Percentiles rank a stretch among this genome's conserved stretches.
Conservation (phyloP, 306 rosid species). For the Malus sylvestris region DNA sequence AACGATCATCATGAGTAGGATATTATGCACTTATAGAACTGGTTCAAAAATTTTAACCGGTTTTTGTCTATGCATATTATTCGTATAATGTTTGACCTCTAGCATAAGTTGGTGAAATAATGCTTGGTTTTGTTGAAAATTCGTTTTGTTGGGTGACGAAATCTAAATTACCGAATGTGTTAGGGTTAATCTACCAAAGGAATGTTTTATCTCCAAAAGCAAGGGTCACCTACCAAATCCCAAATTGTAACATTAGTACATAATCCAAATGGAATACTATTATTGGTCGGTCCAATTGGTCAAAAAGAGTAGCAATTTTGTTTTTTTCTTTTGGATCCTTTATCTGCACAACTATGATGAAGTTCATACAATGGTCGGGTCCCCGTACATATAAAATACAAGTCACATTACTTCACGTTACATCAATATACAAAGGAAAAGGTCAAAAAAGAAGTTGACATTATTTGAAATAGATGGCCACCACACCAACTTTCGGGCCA, state of each 20-base stretch:
- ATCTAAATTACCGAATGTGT: neutral
- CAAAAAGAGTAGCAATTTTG: neutral
- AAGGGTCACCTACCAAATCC: neutral
- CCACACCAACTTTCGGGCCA: neutral
- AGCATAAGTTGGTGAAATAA: neutral
- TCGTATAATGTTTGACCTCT: slow-evolving; percentile 2
- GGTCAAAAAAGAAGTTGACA: neutral
- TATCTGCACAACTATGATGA: neutral
- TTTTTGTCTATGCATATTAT: no score
- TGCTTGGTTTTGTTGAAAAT: slow-evolving; percentile 1
- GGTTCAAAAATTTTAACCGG: no score
- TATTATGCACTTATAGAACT: no score
- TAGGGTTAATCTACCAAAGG: neutral
- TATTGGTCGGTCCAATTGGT: neutral
- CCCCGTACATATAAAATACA: neutral
- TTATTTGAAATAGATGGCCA: slow-evolving; percentile 3
- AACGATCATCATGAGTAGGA: neutral
- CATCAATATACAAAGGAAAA: neutral
- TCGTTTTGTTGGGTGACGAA: slow-evolving; percentile 11
- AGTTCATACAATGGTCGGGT: neutral
- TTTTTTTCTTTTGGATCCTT: neutral
- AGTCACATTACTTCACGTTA: neutral
- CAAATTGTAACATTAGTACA: neutral
- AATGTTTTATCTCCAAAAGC: neutral
- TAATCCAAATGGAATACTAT: neutral